Evolutionary conservation across 2,329 filamentous ascomycete genomes (phyloP).

Genomic region (Arachnomyces sp.): DNA sequence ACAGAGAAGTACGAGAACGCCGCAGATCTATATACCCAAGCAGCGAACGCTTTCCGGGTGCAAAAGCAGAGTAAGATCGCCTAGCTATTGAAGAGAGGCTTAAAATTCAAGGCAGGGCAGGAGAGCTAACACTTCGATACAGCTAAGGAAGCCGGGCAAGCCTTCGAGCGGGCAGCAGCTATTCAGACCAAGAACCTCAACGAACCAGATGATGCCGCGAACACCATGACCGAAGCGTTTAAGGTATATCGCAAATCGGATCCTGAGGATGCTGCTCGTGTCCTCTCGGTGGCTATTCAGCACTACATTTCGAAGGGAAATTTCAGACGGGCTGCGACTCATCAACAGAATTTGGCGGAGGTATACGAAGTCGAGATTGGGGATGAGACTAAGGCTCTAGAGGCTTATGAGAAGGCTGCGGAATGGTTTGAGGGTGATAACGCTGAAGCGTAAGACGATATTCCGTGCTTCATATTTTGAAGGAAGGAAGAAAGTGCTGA

Average conservation of each 20-base stretch:
- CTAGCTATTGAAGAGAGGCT: constrained; percentile 6
- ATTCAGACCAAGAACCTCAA: constrained; percentile 75
- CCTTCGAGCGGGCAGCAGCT: constrained; percentile 77
- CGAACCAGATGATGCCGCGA: constrained; percentile 86
- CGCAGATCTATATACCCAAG: constrained; percentile 77
- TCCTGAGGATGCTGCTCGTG: constrained; percentile 72
- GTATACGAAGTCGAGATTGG: constrained; percentile 74
- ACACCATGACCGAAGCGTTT: constrained; percentile 81
- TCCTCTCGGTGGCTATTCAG: constrained; percentile 68
- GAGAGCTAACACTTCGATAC: constrained; percentile 1
- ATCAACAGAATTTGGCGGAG: constrained; percentile 83
- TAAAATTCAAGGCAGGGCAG: neutral
- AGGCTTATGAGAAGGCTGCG: constrained; percentile 76
- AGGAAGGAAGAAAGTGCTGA: constrained; percentile 1
- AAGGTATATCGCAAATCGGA: constrained; percentile 86
- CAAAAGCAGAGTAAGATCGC: constrained; percentile 63
- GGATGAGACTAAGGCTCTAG: constrained; percentile 68
- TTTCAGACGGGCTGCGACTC: constrained; percentile 78
- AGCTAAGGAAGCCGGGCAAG: constrained; percentile 79
- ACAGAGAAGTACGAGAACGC: constrained; percentile 86
- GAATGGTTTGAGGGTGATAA: constrained; percentile 85
- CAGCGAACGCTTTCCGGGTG: constrained; percentile 85
- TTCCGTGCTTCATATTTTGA: neutral
- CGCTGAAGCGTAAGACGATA: constrained; percentile 60
- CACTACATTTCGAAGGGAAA: constrained; percentile 87